Conservation (phyloP, 805 yeast genomes). For the Kodamaea fukazawae region DNA sequence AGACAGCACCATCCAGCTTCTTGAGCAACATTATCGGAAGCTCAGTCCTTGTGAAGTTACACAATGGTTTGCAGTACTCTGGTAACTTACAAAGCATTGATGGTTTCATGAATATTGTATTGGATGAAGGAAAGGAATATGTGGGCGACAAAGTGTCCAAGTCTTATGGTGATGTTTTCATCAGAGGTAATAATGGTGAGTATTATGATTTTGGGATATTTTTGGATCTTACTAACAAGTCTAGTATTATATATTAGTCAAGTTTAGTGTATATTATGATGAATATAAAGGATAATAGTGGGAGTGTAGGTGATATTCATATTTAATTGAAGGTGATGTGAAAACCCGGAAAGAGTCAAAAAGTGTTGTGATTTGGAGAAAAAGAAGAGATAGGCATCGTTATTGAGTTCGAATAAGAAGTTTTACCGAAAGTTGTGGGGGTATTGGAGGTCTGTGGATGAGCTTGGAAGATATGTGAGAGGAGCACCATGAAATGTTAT, state of each 20-base stretch:
- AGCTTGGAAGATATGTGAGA: too few species aligned
- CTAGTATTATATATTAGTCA: constrained; percentile 44
- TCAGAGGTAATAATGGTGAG: constrained; percentile 83
- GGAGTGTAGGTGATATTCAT: not conserved
- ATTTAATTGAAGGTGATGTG: too few species aligned
- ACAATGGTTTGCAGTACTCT: constrained; percentile 79
- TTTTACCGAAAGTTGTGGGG: too few species aligned
- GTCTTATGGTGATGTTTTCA: constrained; percentile 73
- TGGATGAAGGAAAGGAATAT: constrained; percentile 71
- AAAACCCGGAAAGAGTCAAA: too few species aligned
- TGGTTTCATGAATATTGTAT: constrained; percentile 93
- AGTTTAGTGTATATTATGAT: constrained; percentile 16
- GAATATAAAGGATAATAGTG: constrained; percentile 4
- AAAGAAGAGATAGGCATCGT: too few species aligned
- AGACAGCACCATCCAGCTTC: constrained; percentile 71
- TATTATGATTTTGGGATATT: constrained; percentile 15
- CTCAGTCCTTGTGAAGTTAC: constrained; percentile 75
- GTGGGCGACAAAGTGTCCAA: constrained; percentile 48
- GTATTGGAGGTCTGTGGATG: too few species aligned
- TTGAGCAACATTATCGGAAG: constrained; percentile 76
- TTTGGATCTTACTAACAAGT: constrained; percentile 23
- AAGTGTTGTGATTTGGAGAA: too few species aligned
- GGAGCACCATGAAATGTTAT: too few species aligned
- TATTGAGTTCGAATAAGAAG: too few species aligned
- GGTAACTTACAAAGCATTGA: constrained; percentile 81